These are phyloP conservation scores for Diaporthe eres DNA, from an alignment of 2,329 filamentous ascomycete species.

Conservation along the genomic window DNA sequence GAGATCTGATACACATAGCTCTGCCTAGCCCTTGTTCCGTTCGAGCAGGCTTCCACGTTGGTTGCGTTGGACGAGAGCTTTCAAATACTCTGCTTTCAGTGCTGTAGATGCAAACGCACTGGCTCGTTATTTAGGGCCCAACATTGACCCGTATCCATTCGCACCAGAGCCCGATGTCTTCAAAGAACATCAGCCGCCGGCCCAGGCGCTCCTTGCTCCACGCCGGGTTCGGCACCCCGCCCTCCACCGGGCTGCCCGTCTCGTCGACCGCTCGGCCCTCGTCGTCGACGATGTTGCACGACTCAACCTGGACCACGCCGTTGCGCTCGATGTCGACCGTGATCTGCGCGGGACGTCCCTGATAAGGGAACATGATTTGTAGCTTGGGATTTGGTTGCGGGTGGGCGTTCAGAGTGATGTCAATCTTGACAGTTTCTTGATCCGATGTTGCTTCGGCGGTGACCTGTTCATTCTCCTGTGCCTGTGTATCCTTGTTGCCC, in stretches of 20 bases:
- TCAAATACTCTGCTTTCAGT: not conserved
- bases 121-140: constrained; percentile 44
- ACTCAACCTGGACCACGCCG: constrained; percentile 69
- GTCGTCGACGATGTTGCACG: constrained; percentile 66
- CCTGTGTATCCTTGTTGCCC: constrained; percentile 43
- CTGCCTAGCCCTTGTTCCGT: not conserved
- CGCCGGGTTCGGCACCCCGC: constrained; percentile 31
- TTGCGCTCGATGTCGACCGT: constrained; percentile 72
- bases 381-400: constrained; percentile 59
- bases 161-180: constrained; percentile 67
- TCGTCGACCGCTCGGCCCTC: constrained; percentile 38
- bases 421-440: constrained; percentile 53
- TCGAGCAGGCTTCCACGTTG: not conserved
- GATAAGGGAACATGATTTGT: constrained; percentile 69
- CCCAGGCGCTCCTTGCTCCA: constrained; percentile 58
- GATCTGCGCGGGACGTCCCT: constrained; percentile 63
- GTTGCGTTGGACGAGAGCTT: not conserved
- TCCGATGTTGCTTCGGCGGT: constrained; percentile 37
- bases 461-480: constrained; percentile 26
- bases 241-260: constrained; percentile 52
- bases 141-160: constrained; percentile 63
- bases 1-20: not conserved
- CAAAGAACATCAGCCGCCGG: constrained; percentile 62
- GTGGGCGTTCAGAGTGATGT: constrained; percentile 67
- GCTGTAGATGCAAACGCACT: not conserved